Base-by-base conservation (phyloP, 441 rosid genomes). In the Omphalea diandra region DNA sequence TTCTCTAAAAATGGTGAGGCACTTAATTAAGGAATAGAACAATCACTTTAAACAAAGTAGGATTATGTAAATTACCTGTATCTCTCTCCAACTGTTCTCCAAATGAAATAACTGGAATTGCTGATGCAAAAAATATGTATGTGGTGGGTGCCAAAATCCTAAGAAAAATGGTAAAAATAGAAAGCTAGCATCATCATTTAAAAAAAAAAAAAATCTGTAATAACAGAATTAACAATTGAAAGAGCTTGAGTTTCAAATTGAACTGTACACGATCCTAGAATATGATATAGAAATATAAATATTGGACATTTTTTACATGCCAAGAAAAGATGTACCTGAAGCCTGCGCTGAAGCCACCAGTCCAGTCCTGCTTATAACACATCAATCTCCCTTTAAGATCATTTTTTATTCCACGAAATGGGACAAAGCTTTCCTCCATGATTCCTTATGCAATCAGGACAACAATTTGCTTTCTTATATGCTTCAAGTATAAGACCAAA, bases 321-420 rank as follows among this genome's bases (percentile, higher is more conserved):
- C 5, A 52, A 36, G 62, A 44, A n/a, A 61, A 47, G 22, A 65
- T 33, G 22, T 74, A 87, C 95, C 90, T 86, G 83, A 86, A 81
- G 47, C 93, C n/a, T n/a, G n/a, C n/a, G n/a, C n/a, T n/a, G n/a
- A n/a, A n/a, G n/a, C n/a, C 92, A 56, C 95, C 85, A 15, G 80
- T 84, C 95, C 92, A 89, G 55, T 89, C 94, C 75, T 87, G 90
- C 80, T 85, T 89, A 78, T 89, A 89, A 77, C 91, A 89, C 75
- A 67, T 58, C 67, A 89, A 76, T 75, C 95, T 84, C 76, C 81
- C 87, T 70, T 70, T 83, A 52, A 89, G 79, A 71, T 89, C 92
- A 79, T 89, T 87, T 77, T 83, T 89, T 67, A 89, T 87, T 46
- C 95, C 95, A n/a, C 84, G 86, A 60, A 89, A 76, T 59, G 95